These are phyloP conservation scores for Cladosporium halotolerans DNA, from an alignment of 2,329 filamentous ascomycete species.

Conservation along the genomic window DNA sequence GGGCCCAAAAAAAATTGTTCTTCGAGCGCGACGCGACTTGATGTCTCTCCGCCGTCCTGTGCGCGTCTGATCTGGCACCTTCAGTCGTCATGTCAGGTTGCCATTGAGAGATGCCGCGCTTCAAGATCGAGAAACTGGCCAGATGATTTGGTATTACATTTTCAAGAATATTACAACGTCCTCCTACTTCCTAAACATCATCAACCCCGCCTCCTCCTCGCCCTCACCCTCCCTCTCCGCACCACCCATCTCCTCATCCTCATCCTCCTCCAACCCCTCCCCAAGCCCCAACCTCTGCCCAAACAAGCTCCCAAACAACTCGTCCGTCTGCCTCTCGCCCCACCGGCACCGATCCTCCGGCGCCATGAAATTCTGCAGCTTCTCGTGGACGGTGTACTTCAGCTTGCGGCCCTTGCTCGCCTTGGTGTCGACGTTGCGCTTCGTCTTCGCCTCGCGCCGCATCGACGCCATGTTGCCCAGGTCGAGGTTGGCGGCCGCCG, in stretches of 20 bases:
- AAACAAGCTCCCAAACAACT: slow-evolving; percentile 47
- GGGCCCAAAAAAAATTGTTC: too few relatives aligned
- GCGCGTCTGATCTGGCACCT: too few relatives aligned
- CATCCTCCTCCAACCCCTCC: slow-evolving; percentile 42
- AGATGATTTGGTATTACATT: not conserved
- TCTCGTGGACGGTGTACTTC: slow-evolving; percentile 91
- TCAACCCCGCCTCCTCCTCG: slow-evolving; percentile 33
- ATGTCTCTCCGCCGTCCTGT: too few relatives aligned
- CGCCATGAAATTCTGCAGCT: slow-evolving; percentile 97
- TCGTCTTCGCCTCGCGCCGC: slow-evolving; percentile 72
- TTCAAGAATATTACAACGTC: not conserved
- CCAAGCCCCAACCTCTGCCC: slow-evolving; percentile 39
- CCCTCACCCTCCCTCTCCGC: slow-evolving; percentile 33
- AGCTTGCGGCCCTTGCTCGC: slow-evolving; percentile 94
- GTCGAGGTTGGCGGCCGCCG: slow-evolving; percentile 36
- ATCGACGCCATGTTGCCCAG: slow-evolving; percentile 32
- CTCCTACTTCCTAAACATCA: slow-evolving; percentile 26
- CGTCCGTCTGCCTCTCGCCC: slow-evolving; percentile 73
- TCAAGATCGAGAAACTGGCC: not conserved
- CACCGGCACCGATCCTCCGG: slow-evolving; percentile 74
- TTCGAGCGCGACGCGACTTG: too few relatives aligned
- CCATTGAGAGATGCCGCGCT: not conserved
- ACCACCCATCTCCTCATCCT: slow-evolving; percentile 23
- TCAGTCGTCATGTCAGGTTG: too few relatives aligned
- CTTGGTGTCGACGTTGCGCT: slow-evolving; percentile 82